A percentile compares a stretch with the other conserved stretches of the same genome.
phyloP scores from a whole-genome alignment of 352 stramenopile species.

The Phytopythium cucurbitacearum region DNA sequence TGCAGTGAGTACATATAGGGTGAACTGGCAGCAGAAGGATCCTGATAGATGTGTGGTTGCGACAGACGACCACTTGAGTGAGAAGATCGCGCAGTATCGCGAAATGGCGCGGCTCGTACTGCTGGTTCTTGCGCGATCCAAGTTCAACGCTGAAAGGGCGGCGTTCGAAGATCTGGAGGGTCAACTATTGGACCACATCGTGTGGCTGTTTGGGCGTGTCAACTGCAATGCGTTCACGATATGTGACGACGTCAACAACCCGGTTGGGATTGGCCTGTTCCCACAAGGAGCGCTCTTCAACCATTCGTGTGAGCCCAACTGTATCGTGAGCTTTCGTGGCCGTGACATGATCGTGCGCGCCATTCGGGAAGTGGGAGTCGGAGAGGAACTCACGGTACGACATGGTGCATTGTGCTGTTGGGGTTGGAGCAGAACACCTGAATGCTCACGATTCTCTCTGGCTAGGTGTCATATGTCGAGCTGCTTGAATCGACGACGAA shows the following conservation, averaged over 20 bases:
- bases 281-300: slow-evolving; percentile 64
- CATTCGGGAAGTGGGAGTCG: slow-evolving; percentile 30
- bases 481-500: slow-evolving; percentile 40
- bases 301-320: slow-evolving; percentile 72
- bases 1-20: slow-evolving; percentile 10
- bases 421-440: neutral
- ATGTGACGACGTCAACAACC: slow-evolving; percentile 35
- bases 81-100: slow-evolving; percentile 32
- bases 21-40: neutral
- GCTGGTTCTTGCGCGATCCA: slow-evolving; percentile 43
- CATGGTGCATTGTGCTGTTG: neutral
- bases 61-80: slow-evolving; percentile 27
- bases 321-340: slow-evolving; percentile 55
- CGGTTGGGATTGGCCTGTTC: slow-evolving; percentile 65
- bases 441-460: neutral
- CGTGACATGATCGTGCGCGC: slow-evolving; percentile 43
- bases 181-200: slow-evolving; percentile 24
- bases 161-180: slow-evolving; percentile 24
- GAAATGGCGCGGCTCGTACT: slow-evolving; percentile 66
- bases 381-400: slow-evolving; percentile 54
- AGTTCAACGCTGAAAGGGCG: slow-evolving; percentile 13
- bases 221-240: slow-evolving; percentile 84
- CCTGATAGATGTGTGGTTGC: neutral
- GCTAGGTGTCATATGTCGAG: slow-evolving; percentile 65
- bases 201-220: slow-evolving; percentile 59